Base-by-base conservation (phyloP, 2,329 filamentous ascomycete species). In the Botrytis porri region DNA sequence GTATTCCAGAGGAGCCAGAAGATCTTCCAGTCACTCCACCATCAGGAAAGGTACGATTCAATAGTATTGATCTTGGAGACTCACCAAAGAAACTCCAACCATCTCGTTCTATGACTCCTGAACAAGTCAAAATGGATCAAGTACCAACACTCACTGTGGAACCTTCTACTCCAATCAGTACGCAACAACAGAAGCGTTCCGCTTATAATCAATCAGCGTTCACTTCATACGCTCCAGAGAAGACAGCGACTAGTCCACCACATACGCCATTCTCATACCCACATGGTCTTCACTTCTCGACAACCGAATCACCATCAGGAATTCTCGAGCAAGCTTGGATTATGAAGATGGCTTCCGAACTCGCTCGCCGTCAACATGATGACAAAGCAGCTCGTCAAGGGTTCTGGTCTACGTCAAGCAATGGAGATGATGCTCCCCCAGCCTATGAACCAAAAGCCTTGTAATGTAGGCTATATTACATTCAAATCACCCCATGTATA, bases 271-370 rank as follows among this genome's bases (percentile, higher is more conserved):
- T 72, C 32, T 73, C 74, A 63, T 74, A 75, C 39, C 72, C 77
- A 22, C 77, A 78, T 32, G 69, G 76, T 45, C 64, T 78, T 10
- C 71, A 75, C 20, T 48, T 65, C 29, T 65, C 69, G 2, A 14
- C 69, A 4, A 41, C 20, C 22, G 29, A 73, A 74, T 54, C 54
- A 62, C 57, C 57, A 76, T 79, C 81, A 45, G 80, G 79, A 25
- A 81, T 85, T 37, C 80, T 86, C n/a, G 84, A 86, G 74, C 83
- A 84, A 75, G 93, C 93, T 4, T 96, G 93, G 92, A 92, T 96
- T 83, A 90, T 92, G 84, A 96, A 97, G 84, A 96, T 99, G 89
- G 95, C 95, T 8, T 91, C 91, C 76, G 96, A 98, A 82, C 95
- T 98, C 78, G 94, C 94, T 51, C 86, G 90, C 69, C 92, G 93